These are phyloP conservation scores for Lantana camara DNA, from an alignment of 257 asterid genomes.

Conservation along the genomic window DNA sequence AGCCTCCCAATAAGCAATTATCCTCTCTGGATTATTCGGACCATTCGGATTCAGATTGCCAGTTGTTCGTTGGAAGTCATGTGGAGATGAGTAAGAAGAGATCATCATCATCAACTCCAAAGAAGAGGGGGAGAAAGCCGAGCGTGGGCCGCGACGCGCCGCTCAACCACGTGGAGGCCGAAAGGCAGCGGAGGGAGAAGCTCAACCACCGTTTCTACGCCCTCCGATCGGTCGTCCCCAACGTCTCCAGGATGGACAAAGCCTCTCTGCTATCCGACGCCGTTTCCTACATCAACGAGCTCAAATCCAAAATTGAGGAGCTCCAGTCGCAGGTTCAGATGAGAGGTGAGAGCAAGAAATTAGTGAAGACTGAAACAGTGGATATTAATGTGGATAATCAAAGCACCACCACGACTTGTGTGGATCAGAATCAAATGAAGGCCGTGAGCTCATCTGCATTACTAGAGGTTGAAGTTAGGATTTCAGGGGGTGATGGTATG, in stretches of 20 bases:
- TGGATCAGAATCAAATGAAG: slow-evolving; percentile 22
- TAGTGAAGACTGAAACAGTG: slow-evolving; percentile 33
- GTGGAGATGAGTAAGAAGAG: slow-evolving; percentile 16
- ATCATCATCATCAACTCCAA: slow-evolving; percentile 6
- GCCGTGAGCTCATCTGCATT: neutral
- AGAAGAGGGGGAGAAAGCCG: slow-evolving; percentile 73
- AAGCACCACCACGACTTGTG: slow-evolving; percentile 34
- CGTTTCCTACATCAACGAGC: slow-evolving; percentile 70
- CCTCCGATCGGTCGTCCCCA: slow-evolving; percentile 79
- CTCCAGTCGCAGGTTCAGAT: slow-evolving; percentile 38
- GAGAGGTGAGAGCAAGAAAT: slow-evolving; percentile 8
- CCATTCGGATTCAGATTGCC: slow-evolving; percentile 43
- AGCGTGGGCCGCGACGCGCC: slow-evolving; percentile 36
- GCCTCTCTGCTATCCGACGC: slow-evolving; percentile 81
- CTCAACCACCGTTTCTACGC: slow-evolving; percentile 82
- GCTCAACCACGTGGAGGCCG: slow-evolving; percentile 78
- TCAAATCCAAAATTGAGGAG: slow-evolving; percentile 53
- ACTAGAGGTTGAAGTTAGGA: slow-evolving; percentile 61
- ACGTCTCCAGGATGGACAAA: slow-evolving; percentile 80
- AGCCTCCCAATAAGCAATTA: neutral
- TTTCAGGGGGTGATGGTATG: slow-evolving; percentile 72
- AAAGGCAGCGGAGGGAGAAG: slow-evolving; percentile 91
- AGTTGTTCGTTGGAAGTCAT: slow-evolving; percentile 9
- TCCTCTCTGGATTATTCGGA: slow-evolving; percentile 31
- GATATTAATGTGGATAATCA: slow-evolving; percentile 39